phyloP scores from a whole-genome alignment of 805 yeast species.

The Ogataea haglerorum region DNA sequence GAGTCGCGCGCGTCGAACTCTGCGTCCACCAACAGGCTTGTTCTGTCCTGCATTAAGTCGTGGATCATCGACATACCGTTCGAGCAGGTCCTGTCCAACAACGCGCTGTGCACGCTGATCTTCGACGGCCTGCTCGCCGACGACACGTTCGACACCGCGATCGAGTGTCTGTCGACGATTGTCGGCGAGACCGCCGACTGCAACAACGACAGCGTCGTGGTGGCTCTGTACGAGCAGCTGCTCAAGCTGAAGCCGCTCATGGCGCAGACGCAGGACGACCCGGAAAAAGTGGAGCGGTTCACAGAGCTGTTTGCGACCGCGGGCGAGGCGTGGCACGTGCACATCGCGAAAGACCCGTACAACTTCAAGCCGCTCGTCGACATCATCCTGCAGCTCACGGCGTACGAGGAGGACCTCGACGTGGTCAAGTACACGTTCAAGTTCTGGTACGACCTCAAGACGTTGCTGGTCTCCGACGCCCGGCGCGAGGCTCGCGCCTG shows the following conservation, averaged over 20 bases:
- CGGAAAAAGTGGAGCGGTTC: conserved; percentile 63
- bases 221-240: conserved; percentile 66
- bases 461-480: conserved; percentile 58
- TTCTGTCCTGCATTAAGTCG: conserved; percentile 75
- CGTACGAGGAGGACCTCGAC: conserved; percentile 79
- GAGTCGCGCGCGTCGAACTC: conserved; percentile 25
- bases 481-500: conserved; percentile 49
- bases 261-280: conserved; percentile 50
- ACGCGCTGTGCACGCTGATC: conserved; percentile 64
- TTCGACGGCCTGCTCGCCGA: conserved; percentile 58
- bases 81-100: conserved; percentile 57
- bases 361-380: conserved; percentile 72
- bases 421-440: conserved; percentile 86
- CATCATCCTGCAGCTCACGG: conserved; percentile 65
- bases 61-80: conserved; percentile 91
- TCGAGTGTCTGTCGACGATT: conserved; percentile 82
- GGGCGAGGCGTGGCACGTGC: conserved; percentile 92
- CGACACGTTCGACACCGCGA: conserved; percentile 75
- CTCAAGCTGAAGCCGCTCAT: conserved; percentile 56
- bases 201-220: conserved; percentile 50
- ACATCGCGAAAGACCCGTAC: conserved; percentile 68
- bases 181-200: conserved; percentile 79
- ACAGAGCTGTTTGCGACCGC: conserved; percentile 85
- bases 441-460: conserved; percentile 85
- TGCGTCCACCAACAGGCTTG: conserved; percentile 37